Conservation (phyloP, 495 filamentous ascomycete genomes). For the Penicillium coprophilum region DNA sequence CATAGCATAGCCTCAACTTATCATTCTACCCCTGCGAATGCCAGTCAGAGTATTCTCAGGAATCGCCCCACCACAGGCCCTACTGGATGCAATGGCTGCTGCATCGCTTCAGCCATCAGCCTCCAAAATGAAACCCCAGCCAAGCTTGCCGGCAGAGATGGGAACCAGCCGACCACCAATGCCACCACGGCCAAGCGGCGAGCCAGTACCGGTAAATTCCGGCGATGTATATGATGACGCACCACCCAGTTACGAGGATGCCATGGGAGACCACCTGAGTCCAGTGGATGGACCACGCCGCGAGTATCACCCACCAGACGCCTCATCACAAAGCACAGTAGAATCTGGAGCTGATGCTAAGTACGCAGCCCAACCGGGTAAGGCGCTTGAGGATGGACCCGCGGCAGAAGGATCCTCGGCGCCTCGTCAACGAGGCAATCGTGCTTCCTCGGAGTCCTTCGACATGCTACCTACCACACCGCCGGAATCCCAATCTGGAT, state of each 20-base stretch:
- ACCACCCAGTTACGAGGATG: slow-evolving; percentile 84
- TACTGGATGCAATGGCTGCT: slow-evolving; percentile 66
- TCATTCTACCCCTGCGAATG: slow-evolving; percentile 74
- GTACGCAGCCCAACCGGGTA: slow-evolving; percentile 34
- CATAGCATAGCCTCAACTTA: slow-evolving; percentile 57
- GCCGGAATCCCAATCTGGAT: slow-evolving; percentile 40
- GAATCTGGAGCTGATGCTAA: slow-evolving; percentile 47
- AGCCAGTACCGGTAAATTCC: slow-evolving; percentile 27
- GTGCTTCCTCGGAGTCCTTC: slow-evolving; percentile 46
- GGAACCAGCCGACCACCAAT: slow-evolving; percentile 33
- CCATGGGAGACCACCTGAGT: slow-evolving; percentile 75
- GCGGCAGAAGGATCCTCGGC: slow-evolving; percentile 23
- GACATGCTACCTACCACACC: slow-evolving; percentile 50
- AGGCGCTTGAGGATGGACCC: slow-evolving; percentile 27
- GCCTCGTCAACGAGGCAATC: slow-evolving; percentile 24
- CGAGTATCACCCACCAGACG: slow-evolving; percentile 59
- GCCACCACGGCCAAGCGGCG: slow-evolving; percentile 34
- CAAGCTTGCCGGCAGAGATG: slow-evolving; percentile 25
- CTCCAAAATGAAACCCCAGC: slow-evolving; percentile 23
- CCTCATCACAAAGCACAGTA: slow-evolving; percentile 34
- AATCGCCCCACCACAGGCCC: slow-evolving; percentile 74
- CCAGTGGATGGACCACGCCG: slow-evolving; percentile 63
- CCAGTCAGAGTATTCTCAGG: slow-evolving; percentile 85
- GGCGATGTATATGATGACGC: slow-evolving; percentile 57
- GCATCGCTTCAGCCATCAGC: slow-evolving; percentile 34